phyloP scores from a whole-genome alignment of 2,329 filamentous ascomycete genomes.

The Alternaria infectoria region DNA sequence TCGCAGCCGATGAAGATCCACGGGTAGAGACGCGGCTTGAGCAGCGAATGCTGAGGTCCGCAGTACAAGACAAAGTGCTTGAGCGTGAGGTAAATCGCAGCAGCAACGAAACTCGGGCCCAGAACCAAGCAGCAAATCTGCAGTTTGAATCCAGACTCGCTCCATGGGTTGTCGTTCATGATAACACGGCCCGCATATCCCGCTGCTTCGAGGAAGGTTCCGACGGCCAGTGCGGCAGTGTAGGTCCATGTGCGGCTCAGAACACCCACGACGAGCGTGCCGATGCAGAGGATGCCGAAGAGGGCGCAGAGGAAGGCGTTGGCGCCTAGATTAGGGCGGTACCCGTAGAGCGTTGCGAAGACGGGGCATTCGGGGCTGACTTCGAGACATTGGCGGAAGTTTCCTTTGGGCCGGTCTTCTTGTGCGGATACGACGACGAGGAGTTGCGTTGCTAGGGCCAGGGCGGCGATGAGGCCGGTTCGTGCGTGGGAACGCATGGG shows the following conservation, averaged over 20 bases:
- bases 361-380: conserved; percentile 39
- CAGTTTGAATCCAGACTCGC: conserved; percentile 50
- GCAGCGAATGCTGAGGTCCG: conserved; percentile 49
- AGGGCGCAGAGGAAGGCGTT: conserved; percentile 48
- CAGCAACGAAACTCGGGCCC: conserved; percentile 54
- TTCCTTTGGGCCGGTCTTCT: conserved; percentile 24
- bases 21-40: conserved; percentile 56
- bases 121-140: conserved; percentile 54
- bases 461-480: conserved; percentile 11
- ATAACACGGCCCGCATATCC: conserved; percentile 54
- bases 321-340: conserved; percentile 47
- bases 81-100: conserved; percentile 56
- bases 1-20: conserved; percentile 66
- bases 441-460: conserved; percentile 15
- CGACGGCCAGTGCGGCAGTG: conserved; percentile 49
- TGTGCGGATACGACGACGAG: conserved; percentile 19
- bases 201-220: conserved; percentile 50
- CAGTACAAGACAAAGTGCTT: conserved; percentile 56
- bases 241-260: conserved; percentile 51
- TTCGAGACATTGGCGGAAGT: conserved; percentile 32
- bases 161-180: conserved; percentile 53
- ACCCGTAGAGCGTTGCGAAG: conserved; percentile 49
- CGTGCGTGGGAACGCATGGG: conserved; percentile 14
- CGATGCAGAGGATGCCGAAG: conserved; percentile 27
- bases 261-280: conserved; percentile 25